A percentile compares a stretch with the other conserved stretches of the same genome.
These are phyloP conservation scores for Paracorniculantispora psalliotae DNA, from an alignment of 2,329 filamentous ascomycete genomes.

Conservation along the genomic window DNA sequence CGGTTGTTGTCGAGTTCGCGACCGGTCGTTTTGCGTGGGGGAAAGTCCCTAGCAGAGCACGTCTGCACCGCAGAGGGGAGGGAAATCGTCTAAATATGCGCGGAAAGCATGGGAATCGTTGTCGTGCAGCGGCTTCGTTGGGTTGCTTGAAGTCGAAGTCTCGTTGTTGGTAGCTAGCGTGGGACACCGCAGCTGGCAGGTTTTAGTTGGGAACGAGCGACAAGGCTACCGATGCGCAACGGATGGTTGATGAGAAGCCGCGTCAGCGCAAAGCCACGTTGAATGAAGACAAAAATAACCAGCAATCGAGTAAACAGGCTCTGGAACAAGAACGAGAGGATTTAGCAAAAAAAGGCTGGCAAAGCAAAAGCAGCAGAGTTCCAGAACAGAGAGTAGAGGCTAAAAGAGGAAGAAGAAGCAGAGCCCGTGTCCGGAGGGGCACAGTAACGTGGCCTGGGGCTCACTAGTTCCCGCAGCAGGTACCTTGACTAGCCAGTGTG, in stretches of 20 bases:
- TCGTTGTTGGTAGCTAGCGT: neutral
- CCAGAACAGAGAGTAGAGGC: neutral
- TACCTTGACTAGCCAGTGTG: neutral
- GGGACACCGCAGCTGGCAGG: neutral
- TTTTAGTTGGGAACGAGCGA: neutral
- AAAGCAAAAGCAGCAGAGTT: neutral
- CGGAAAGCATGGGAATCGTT: neutral
- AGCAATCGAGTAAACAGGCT: neutral
- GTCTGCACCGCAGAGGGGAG: neutral
- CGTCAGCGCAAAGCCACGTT: neutral
- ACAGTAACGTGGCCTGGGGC: neutral
- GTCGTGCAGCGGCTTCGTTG: neutral
- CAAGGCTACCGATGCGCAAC: neutral
- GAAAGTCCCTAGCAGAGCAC: neutral
- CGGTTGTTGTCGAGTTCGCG: neutral
- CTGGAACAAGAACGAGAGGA: neutral
- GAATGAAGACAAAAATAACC: too few relatives aligned
- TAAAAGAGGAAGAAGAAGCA: neutral
- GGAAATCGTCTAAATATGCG: neutral
- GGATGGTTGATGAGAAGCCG: neutral
- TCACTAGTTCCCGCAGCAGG: neutral
- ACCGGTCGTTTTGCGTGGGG: neutral
- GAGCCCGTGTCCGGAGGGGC: neutral
- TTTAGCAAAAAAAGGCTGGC: neutral
- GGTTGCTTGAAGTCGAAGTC: too few relatives aligned